A percentile compares a stretch with the other conserved stretches of the same genome.
phyloP scores from a whole-genome alignment of 345 rosid species.

The Eucalyptus virginea region DNA sequence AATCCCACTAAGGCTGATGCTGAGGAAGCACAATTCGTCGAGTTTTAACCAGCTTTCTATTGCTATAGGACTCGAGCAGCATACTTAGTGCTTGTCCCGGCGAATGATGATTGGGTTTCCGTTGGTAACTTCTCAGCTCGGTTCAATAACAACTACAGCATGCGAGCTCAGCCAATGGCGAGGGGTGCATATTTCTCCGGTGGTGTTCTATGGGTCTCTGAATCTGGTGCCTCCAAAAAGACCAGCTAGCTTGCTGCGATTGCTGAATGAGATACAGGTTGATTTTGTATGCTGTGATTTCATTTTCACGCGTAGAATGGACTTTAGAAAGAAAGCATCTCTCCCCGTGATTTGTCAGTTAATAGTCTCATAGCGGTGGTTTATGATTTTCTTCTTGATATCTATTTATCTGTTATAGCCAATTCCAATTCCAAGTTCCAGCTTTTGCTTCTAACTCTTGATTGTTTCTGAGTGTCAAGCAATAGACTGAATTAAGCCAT shows the following conservation, averaged over 20 bases:
- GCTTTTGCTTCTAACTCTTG: not conserved
- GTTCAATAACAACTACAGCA: conserved; percentile 9
- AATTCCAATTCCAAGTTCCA: not conserved
- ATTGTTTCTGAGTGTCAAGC: not conserved
- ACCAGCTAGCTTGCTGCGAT: conserved; percentile 71
- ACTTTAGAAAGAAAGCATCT: not conserved
- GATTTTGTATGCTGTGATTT: conserved; percentile 7
- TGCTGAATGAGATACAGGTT: conserved; percentile 62
- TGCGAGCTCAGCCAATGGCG: not conserved
- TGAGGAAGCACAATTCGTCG: not conserved
- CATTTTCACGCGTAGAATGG: not conserved
- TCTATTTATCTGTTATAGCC: not conserved
- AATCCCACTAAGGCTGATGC: not conserved
- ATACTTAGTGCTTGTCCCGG: not conserved
- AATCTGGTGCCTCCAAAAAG: conserved; percentile 82
- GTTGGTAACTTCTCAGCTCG: conserved; percentile 16
- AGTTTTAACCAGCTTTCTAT: not conserved
- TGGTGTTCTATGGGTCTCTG: conserved; percentile 82
- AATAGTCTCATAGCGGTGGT: not conserved
- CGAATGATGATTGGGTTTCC: not conserved
- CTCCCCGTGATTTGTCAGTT: not conserved
- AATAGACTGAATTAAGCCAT: not conserved
- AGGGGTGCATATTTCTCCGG: conserved; percentile 50
- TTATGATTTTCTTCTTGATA: not conserved
- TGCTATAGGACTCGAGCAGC: not conserved